Evolutionary conservation across 106 monocot species (phyloP).

Genomic region (Platanthera zijinensis): DNA sequence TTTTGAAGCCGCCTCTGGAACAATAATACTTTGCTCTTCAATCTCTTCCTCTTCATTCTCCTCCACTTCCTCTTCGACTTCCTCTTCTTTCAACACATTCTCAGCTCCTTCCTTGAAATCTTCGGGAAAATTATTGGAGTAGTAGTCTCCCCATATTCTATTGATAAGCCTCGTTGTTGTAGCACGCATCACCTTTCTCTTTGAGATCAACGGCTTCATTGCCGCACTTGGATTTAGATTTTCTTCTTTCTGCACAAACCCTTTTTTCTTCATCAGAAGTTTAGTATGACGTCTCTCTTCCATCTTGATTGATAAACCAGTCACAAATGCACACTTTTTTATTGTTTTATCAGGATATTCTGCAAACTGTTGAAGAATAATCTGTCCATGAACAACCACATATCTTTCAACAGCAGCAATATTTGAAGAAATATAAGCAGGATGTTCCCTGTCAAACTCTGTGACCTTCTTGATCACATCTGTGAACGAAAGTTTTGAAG

Average conservation of each 20-base stretch:
- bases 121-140: constrained; percentile 57
- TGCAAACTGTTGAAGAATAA: constrained; percentile 92
- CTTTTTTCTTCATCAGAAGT: constrained; percentile 74
- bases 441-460: constrained; percentile 56
- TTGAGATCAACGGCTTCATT: constrained; percentile 51
- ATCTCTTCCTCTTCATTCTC: constrained; percentile 76
- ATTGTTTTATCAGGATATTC: constrained; percentile 88
- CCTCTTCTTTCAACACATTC: constrained; percentile 36
- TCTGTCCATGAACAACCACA: constrained; percentile 94
- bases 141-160: constrained; percentile 82
- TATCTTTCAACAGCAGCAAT: constrained; percentile 66
- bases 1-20: constrained; percentile 30
- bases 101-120: constrained; percentile 36
- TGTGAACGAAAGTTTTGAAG: constrained; percentile 86
- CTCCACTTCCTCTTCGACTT: constrained; percentile 53
- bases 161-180: constrained; percentile 88
- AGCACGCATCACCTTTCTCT: constrained; percentile 88
- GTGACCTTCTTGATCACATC: constrained; percentile 81
- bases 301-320: constrained; percentile 75
- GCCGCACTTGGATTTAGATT: constrained; percentile 88
- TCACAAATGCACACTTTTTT: constrained; percentile 67
- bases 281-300: constrained; percentile 74
- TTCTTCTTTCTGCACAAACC: constrained; percentile 44
- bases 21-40: constrained; percentile 25
- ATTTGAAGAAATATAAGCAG: constrained; percentile 78